phyloP scores from a whole-genome alignment of 306 rosid genomes.

The Quercus dentata region DNA sequence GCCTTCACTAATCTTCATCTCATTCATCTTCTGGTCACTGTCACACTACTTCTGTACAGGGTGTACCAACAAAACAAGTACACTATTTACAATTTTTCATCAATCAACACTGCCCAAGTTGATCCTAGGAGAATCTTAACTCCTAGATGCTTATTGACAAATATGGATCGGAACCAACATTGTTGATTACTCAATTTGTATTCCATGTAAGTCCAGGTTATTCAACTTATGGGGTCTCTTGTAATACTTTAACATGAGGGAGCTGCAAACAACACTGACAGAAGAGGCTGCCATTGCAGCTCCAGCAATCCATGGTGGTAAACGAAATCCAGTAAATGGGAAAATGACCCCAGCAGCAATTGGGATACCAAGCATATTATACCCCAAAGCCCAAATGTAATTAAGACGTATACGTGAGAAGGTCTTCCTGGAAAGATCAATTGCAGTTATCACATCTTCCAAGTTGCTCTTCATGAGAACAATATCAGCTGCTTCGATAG shows the following conservation, averaged over 20 bases:
- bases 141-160: neutral
- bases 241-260: conserved; percentile 65
- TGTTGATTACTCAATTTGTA: conserved; percentile 35
- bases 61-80: neutral
- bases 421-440: conserved; percentile 75
- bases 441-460: conserved; percentile 73
- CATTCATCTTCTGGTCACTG: too few relatives aligned
- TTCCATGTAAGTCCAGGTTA: conserved; percentile 40
- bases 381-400: conserved; percentile 78
- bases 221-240: conserved; percentile 59
- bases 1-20: neutral
- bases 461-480: conserved; percentile 79
- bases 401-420: conserved; percentile 59
- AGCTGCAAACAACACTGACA: conserved; percentile 76
- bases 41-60: neutral
- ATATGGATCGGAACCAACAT: neutral
- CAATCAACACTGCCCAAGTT: neutral
- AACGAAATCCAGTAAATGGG: conserved; percentile 52
- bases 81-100: neutral
- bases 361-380: conserved; percentile 74
- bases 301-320: conserved; percentile 92
- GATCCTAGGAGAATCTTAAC: neutral
- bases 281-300: conserved; percentile 97
- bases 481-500: conserved; percentile 90
- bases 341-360: conserved; percentile 66